Evolutionary conservation across 2,329 filamentous ascomycete species (phyloP), one percentile per base, ranked within the genome.

Genomic region (Hypoxylon sp.): DNA sequence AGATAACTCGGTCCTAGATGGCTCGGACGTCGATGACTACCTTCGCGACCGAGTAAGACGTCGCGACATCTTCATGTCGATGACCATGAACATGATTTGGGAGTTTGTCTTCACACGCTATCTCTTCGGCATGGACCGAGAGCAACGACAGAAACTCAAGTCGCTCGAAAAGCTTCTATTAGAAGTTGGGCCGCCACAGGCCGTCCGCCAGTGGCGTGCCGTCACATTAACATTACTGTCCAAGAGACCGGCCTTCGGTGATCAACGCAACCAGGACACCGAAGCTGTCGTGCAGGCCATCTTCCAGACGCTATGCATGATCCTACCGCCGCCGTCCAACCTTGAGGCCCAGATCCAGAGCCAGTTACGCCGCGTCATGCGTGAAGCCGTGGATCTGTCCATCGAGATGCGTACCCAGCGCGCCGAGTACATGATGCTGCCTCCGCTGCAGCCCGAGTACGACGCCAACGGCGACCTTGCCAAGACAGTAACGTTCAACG

Each of bases 71-170:
- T 98, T 99, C 85, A 98, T 98, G 93, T 96, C 94, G 38, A 94
- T 99, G 80, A 93, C 95, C 61, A 98, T 98, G 94, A 96, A 92
- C 68, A 98, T 99, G 94, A 90, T 99, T 56, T 99, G 94, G 94
- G 96, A 99, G 80, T 98, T 97, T 77, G 91, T 99, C 78, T 99
- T 99, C 78, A 98, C 95, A 7, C 90, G 96, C 70, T 99, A 99
- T 79, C 89, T 99, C 25, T 99, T 99, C 79, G 96, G 96, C 75
- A 97, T 99, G 93, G 96, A 99, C 79, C 89, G 94, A 74, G 96
- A 98, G 80, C 96, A 99, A 81, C 90, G 96, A 74, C 94, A 98
- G 80, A 98, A 98, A 81, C 90, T 99, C 79, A 98, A 99, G 83
- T 90, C 92, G 34, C 87, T 99, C 7, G 97, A 99, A 82, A 98